These are phyloP conservation scores for Tilletiaria anomala DNA, from an alignment of 1,284 basidiomycete genomes.

Conservation along the genomic window DNA sequence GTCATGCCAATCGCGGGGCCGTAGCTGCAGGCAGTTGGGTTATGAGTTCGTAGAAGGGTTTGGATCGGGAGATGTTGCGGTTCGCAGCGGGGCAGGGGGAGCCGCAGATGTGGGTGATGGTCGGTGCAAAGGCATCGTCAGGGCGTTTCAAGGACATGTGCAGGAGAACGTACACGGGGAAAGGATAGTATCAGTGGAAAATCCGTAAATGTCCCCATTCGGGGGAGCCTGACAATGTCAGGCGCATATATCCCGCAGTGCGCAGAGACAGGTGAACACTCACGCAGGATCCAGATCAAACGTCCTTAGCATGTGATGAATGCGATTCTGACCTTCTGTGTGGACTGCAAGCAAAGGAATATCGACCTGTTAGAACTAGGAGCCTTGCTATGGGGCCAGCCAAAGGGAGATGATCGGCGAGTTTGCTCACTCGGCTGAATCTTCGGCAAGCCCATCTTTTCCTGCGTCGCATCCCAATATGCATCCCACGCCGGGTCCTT, in stretches of 20 bases:
- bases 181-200: no score
- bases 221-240: neutral
- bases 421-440: slow-evolving; percentile 10
- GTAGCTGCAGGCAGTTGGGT: slow-evolving; percentile 53
- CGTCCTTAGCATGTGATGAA: slow-evolving; percentile 31
- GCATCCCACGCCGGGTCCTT: slow-evolving; percentile 18
- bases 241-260: neutral
- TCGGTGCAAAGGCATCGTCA: no score
- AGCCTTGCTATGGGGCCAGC: neutral
- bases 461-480: slow-evolving; percentile 15
- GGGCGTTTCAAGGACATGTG: no score
- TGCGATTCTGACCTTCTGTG: slow-evolving; percentile 21
- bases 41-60: neutral
- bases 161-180: no score
- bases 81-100: no score
- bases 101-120: no score
- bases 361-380: neutral
- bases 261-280: neutral
- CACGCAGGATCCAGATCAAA: slow-evolving; percentile 33
- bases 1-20: slow-evolving; percentile 73
- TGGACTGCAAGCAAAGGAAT: slow-evolving; percentile 12
- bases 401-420: neutral
- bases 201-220: no score
- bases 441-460: slow-evolving; percentile 11
- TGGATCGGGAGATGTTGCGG: neutral